phyloP scores from a whole-genome alignment of 1,139 yeast species.

The Arxiozyma heterogenica region DNA sequence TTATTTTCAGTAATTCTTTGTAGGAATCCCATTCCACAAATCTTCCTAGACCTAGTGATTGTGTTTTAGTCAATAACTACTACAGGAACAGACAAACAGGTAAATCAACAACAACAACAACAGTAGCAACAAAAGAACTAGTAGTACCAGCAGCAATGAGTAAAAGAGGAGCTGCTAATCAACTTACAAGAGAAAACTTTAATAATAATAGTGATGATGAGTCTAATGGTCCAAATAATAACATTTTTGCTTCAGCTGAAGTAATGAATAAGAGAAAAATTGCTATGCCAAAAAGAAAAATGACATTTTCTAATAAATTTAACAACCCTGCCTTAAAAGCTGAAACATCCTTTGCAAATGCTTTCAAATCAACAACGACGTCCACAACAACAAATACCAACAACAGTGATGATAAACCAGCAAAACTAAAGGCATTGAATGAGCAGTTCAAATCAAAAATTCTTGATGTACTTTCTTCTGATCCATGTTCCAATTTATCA shows the following conservation, averaged over 20 bases:
- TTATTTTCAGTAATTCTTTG: no score
- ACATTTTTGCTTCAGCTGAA: slow-evolving; percentile 48
- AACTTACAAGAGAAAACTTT: slow-evolving; percentile 41
- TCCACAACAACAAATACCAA: slow-evolving; percentile 5
- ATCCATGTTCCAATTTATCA: slow-evolving; percentile 51
- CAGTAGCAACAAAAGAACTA: slow-evolving; percentile 39
- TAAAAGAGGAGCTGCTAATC: slow-evolving; percentile 60
- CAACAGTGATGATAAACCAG: slow-evolving; percentile 14
- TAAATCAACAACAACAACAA: background rate
- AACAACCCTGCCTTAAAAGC: slow-evolving; percentile 5
- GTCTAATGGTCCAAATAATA: slow-evolving; percentile 28
- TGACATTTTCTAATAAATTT: slow-evolving; percentile 11
- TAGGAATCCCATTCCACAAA: background rate
- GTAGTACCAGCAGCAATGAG: slow-evolving; percentile 42
- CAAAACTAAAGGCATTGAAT: slow-evolving; percentile 59
- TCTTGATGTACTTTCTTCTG: slow-evolving; percentile 35
- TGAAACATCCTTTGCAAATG: slow-evolving; percentile 15
- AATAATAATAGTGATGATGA: slow-evolving; percentile 34
- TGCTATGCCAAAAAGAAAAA: slow-evolving; percentile 43
- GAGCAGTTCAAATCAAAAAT: slow-evolving; percentile 50
- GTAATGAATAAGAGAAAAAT: slow-evolving; percentile 63
- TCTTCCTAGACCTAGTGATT: no score
- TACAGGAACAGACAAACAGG: no score
- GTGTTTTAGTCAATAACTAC: no score
- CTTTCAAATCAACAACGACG: slow-evolving; percentile 10